These are phyloP conservation scores for Eutypella sp. DNA, from an alignment of 2,329 filamentous ascomycete species.

Conservation along the genomic window DNA sequence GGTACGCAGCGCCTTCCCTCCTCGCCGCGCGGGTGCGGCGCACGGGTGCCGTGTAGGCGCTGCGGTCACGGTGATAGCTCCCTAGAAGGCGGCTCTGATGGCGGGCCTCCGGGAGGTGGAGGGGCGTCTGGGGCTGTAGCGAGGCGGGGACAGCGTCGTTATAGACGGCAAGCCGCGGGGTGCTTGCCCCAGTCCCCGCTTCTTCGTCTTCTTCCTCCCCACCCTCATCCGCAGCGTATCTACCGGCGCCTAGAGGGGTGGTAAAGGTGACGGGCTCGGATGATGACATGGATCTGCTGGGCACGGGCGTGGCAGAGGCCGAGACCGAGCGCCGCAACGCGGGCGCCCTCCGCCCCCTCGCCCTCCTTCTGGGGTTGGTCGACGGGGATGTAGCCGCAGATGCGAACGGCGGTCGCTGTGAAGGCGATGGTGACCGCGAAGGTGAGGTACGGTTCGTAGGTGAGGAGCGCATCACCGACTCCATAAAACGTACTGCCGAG, in stretches of 20 bases:
- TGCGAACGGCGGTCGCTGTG: neutral
- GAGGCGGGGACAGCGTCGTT: constrained; percentile 39
- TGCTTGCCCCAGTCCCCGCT: constrained; percentile 7
- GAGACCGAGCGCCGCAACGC: constrained; percentile 7
- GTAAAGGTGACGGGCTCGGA: too few species aligned
- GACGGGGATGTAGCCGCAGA: neutral
- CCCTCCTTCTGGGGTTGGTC: too few species aligned
- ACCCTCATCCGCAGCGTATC: too few species aligned
- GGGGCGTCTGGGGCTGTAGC: constrained; percentile 46
- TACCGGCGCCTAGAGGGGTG: too few species aligned
- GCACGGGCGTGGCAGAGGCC: constrained; percentile 9
- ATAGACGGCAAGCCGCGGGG: constrained; percentile 36
- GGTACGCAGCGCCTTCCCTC: too few species aligned
- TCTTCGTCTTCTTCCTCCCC: too few species aligned
- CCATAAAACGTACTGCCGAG: constrained; percentile 22
- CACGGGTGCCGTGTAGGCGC: constrained; percentile 39
- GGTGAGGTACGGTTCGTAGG: too few species aligned
- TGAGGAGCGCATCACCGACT: constrained; percentile 19
- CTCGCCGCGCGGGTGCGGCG: constrained; percentile 2
- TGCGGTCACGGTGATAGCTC: neutral
- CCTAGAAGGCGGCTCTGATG: constrained; percentile 38
- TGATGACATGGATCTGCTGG: neutral
- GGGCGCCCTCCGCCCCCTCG: too few species aligned
- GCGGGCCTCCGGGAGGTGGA: constrained; percentile 43
- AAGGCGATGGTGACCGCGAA: constrained; percentile 15